A percentile compares a stretch with the other conserved stretches of the same genome.
phyloP scores from a whole-genome alignment of 2,329 filamentous ascomycete genomes.

The Trichophyton verrucosum region DNA sequence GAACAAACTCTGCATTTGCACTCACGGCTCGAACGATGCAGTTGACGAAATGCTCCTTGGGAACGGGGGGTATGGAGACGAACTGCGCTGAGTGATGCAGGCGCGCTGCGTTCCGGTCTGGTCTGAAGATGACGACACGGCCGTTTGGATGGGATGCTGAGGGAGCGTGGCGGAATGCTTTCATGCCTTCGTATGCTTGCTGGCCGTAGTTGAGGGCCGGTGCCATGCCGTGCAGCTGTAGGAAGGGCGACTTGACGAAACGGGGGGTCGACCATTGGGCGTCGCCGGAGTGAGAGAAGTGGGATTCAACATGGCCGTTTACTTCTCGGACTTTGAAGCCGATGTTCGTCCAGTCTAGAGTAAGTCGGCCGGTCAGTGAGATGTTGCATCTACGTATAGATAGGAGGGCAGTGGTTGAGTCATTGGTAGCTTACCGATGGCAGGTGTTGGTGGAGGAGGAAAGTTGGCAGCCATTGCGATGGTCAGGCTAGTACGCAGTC shows the following conservation, averaged over 20 bases:
- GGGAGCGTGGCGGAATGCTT: conserved; percentile 70
- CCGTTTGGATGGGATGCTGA: conserved; percentile 35
- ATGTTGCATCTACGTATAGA: not conserved
- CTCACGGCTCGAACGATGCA: conserved; percentile 70
- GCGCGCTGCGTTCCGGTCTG: conserved; percentile 68
- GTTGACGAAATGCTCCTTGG: conserved; percentile 60
- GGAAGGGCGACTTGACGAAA: conserved; percentile 71
- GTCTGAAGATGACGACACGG: conserved; percentile 74
- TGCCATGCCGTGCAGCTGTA: conserved; percentile 88
- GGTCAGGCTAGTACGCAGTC: not conserved
- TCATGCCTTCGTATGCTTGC: conserved; percentile 96
- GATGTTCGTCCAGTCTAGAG: conserved; percentile 76
- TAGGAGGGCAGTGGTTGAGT: not conserved
- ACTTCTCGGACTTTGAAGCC: conserved; percentile 91
- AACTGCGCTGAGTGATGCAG: conserved; percentile 75
- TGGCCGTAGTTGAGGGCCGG: conserved; percentile 94
- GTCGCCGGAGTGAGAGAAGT: conserved; percentile 55
- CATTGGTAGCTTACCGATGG: conserved; percentile 6
- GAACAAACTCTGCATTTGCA: conserved; percentile 81
- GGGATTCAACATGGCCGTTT: conserved; percentile 85
- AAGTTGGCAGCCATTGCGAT: not conserved
- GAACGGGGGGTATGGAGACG: conserved; percentile 71
- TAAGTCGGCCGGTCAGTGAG: not conserved
- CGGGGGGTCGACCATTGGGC: conserved; percentile 62
- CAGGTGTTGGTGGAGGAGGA: not conserved